Base-by-base conservation (phyloP, 345 rosid species). In the Melaleuca quinquenervia region DNA sequence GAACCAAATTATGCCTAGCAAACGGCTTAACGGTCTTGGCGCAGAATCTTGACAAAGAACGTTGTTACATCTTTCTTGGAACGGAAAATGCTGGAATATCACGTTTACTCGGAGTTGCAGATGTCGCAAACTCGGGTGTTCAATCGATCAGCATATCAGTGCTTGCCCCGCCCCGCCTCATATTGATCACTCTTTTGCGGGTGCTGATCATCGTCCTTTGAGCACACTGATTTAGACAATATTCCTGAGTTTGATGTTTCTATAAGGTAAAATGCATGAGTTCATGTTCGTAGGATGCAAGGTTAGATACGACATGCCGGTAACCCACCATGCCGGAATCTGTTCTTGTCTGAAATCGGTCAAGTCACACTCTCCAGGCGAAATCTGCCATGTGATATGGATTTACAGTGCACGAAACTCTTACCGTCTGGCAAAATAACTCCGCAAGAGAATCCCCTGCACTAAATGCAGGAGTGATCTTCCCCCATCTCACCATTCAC, bases 81-180 rank as follows among this genome's bases (percentile, higher is more conserved):
- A 64, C 18, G 48, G 48, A 70, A 70, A 32, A 32, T 70, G 24
- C 78, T 7, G 0, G 0, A 32, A 45, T 32, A 3, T 70, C 6
- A 24, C 24, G 12, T 70, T 29, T 1, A 44, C 75, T 7, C 15
- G 75, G 48, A 5, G 7, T 36, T 36, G 48, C 48, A 18, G 26
- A 36, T 70, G 78, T 70, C 12, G 78, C 48, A 70, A 70, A 18
- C 48, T 70, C 13, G 22, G 78, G 48, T 36, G 11, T 21, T 6
- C 1, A 32, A 62, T 32, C 24, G 7, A 32, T 18, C 13, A 20
- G 48, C 78, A 32, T 70, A 8, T 36, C 48, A 32, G 36, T 70
- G 48, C 7, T 36, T 70, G 48, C 24, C 48, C 0, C 0, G 21
- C 26, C 45, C 0, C 0, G 21, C 26, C 45, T 2, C 26, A 70